Percentiles rank a stretch among this genome's conserved stretches.
Evolutionary conservation across 768 basidiomycete species (phyloP).

Genomic region (Candolleomyces efflorescens): DNA sequence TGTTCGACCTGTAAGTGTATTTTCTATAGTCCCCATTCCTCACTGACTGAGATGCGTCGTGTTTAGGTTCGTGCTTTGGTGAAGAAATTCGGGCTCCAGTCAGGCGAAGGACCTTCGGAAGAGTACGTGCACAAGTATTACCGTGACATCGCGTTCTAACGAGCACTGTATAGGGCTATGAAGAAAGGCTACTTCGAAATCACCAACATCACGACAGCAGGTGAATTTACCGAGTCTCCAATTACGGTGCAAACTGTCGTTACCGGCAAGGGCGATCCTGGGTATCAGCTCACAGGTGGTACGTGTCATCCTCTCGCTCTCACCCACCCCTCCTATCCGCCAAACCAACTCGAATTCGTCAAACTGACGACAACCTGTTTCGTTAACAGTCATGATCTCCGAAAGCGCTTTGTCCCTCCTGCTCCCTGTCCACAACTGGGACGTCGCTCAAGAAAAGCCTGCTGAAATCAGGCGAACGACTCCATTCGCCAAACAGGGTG

Average conservation of each 20-base stretch:
- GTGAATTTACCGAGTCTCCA: slow-evolving; percentile 19
- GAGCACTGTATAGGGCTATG: slow-evolving; percentile 37
- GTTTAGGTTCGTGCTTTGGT: slow-evolving; percentile 52
- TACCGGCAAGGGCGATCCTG: slow-evolving; percentile 71
- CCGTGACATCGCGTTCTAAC: background rate
- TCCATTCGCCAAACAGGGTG: slow-evolving; percentile 56
- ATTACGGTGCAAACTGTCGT: slow-evolving; percentile 58
- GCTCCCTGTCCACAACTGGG: slow-evolving; percentile 32
- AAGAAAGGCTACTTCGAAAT: slow-evolving; percentile 56
- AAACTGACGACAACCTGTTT: background rate
- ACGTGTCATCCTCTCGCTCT: background rate
- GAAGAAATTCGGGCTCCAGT: slow-evolving; percentile 43
- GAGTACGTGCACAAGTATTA: slow-evolving; percentile 39
- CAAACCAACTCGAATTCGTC: background rate
- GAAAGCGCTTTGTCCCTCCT: slow-evolving; percentile 76
- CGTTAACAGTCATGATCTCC: slow-evolving; percentile 36
- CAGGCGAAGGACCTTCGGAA: slow-evolving; percentile 62
- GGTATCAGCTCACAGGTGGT: slow-evolving; percentile 51
- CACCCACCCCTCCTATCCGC: background rate
- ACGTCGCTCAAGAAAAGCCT: slow-evolving; percentile 11
- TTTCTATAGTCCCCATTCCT: background rate
- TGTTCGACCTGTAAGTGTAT: slow-evolving; percentile 36
- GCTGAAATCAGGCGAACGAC: slow-evolving; percentile 43
- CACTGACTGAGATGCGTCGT: background rate
- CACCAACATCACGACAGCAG: slow-evolving; percentile 68